Percentiles rank a stretch among this genome's conserved stretches.
Conservation (phyloP, 2,329 filamentous ascomycete species). For the Drechslerella dactyloides region DNA sequence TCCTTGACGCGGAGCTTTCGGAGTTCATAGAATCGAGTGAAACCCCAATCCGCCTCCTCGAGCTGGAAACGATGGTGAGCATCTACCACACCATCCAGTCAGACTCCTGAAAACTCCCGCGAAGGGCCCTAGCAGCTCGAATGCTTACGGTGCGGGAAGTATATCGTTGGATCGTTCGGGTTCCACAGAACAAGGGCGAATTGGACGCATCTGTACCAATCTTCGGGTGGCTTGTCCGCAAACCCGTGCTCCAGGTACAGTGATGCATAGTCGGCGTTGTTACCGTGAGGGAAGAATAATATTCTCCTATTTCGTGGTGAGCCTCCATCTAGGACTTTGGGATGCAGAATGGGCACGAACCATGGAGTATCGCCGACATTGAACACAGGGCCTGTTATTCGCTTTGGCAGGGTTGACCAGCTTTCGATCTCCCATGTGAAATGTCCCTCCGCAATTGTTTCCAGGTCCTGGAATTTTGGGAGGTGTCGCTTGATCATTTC, state of each 20-base stretch:
- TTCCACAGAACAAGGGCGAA: slow-evolving; percentile 96
- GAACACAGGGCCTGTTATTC: slow-evolving; percentile 87
- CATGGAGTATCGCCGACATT: slow-evolving; percentile 86
- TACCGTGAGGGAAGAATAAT: slow-evolving; percentile 92
- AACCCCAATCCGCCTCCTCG: slow-evolving; percentile 97
- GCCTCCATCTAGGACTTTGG: not conserved
- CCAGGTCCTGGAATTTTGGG: slow-evolving; percentile 74
- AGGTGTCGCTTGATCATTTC: slow-evolving; percentile 79
- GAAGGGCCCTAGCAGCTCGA: not conserved
- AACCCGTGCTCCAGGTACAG: slow-evolving; percentile 97
- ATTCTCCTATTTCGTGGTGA: slow-evolving; percentile 70
- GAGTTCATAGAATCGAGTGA: slow-evolving; percentile 93
- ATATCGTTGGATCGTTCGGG: slow-evolving; percentile 85
- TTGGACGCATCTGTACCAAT: slow-evolving; percentile 96
- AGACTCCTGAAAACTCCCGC: slow-evolving; percentile 26
- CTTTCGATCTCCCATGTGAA: slow-evolving; percentile 87
- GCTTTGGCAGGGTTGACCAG: slow-evolving; percentile 77
- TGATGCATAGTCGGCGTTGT: slow-evolving; percentile 90
- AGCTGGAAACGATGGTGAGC: slow-evolving; percentile 96
- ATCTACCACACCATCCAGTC: slow-evolving; percentile 57
- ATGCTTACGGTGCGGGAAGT: slow-evolving; percentile 70
- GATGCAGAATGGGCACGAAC: slow-evolving; percentile 62
- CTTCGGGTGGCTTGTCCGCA: slow-evolving; percentile 76
- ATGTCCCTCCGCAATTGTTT: slow-evolving; percentile 75
- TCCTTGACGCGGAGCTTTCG: slow-evolving; percentile 82